Conservation (phyloP, 345 rosid species). For the Citrus reticulata region DNA sequence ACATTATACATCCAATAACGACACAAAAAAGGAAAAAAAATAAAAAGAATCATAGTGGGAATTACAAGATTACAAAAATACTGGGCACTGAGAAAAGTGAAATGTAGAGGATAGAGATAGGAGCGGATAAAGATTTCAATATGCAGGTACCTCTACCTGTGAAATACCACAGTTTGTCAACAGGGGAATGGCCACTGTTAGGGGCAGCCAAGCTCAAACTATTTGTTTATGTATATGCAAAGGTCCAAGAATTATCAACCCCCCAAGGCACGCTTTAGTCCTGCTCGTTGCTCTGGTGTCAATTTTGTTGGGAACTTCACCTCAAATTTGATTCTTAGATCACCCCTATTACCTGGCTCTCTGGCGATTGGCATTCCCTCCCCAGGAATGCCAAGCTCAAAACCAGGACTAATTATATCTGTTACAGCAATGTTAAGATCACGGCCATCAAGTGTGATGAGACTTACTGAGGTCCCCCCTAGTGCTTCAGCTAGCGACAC, state of each 20-base stretch:
- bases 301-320: conserved; percentile 78
- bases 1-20: not conserved
- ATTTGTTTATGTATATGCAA: not conserved
- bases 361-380: conserved; percentile 96
- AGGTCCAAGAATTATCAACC: conserved; percentile 28
- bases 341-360: conserved; percentile 76
- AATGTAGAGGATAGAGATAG: conserved; percentile 4
- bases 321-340: conserved; percentile 71
- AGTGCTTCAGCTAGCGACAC: conserved; percentile 79
- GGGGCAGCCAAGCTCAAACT: not conserved
- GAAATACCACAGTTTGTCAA: not conserved
- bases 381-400: conserved; percentile 63
- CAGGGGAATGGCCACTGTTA: not conserved
- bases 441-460: conserved; percentile 67
- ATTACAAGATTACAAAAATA: not conserved
- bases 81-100: not conserved
- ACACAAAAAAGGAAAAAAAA: not conserved
- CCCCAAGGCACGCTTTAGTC: conserved; percentile 65
- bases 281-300: conserved; percentile 68
- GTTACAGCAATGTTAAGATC: conserved; percentile 54
- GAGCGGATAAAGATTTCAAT: conserved; percentile 11
- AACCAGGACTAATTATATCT: conserved; percentile 75
- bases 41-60: not conserved
- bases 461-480: conserved; percentile 61
- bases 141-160: not conserved